A percentile compares a stretch with the other conserved stretches of the same genome.
Evolutionary conservation across 805 yeast species (phyloP).

Genomic region (Danielia oregonensis): DNA sequence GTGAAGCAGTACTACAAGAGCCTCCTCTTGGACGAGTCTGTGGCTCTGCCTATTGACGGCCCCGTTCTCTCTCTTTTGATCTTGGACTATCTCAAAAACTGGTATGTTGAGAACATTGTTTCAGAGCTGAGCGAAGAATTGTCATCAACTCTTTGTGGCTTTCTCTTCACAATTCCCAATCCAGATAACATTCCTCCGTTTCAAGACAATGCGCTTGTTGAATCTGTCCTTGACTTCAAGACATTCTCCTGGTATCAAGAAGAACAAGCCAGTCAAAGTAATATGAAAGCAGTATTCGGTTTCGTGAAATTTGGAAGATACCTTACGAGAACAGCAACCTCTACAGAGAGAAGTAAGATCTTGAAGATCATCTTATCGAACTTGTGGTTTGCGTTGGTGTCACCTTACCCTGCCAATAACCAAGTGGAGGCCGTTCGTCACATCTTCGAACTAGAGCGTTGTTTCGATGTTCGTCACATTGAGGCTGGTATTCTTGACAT

Average conservation of each 20-base stretch:
- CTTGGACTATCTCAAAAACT: conserved; percentile 14
- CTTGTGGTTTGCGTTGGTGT: conserved; percentile 54
- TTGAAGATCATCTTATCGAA: conserved; percentile 40
- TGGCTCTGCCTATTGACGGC: conserved; percentile 12
- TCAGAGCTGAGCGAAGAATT: conserved; percentile 14
- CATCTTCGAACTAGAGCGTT: conserved; percentile 58
- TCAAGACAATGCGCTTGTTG: conserved; percentile 8
- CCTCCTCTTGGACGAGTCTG: conserved; percentile 3
- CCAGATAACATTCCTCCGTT: conserved; percentile 3
- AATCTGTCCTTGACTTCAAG: conserved; percentile 13
- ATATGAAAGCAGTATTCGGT: conserved; percentile 15
- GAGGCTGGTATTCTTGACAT: conserved; percentile 70
- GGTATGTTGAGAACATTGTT: conserved; percentile 16
- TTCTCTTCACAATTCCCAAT: conserved; percentile 20
- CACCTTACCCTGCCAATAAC: conserved; percentile 44
- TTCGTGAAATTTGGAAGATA: conserved; percentile 37
- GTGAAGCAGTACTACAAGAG: conserved; percentile 18
- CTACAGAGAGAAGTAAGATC: conserved; percentile 32
- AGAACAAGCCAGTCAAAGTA: background rate
- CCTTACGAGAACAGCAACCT: conserved; percentile 25
- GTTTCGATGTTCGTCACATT: conserved; percentile 49
- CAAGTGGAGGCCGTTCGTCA: conserved; percentile 71
- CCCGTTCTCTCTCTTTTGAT: conserved; percentile 16
- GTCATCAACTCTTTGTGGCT: conserved; percentile 18
- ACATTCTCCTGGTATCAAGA: conserved; percentile 1